A percentile compares a stretch with the other conserved stretches of the same genome.
Evolutionary conservation across 768 basidiomycete species (phyloP).

Genomic region (Leucocoprinus leucothites): DNA sequence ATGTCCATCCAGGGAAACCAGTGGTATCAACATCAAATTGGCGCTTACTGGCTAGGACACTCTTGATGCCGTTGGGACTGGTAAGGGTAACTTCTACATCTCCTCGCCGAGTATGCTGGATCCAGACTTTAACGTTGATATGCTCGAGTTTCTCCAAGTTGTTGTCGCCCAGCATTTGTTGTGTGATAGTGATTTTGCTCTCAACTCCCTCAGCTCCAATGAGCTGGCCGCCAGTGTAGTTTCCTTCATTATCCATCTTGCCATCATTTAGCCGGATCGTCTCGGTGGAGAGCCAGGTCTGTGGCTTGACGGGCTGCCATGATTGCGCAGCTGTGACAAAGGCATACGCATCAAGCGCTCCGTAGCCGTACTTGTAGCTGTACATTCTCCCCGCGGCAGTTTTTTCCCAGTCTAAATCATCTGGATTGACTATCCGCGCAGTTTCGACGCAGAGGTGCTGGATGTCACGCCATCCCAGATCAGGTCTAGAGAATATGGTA

Average conservation of each 20-base stretch:
- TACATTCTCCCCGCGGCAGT: constrained; percentile 65
- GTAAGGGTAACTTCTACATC: constrained; percentile 90
- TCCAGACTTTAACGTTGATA: constrained; percentile 90
- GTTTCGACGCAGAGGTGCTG: constrained; percentile 85
- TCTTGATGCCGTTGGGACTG: constrained; percentile 84
- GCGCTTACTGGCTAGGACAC: constrained; percentile 76
- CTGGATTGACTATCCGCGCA: constrained; percentile 74
- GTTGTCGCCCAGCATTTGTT: constrained; percentile 59
- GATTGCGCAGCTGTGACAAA: constrained; percentile 78
- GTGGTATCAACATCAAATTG: constrained; percentile 55
- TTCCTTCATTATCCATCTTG: constrained; percentile 48
- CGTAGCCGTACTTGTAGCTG: constrained; percentile 95
- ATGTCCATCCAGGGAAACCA: constrained; percentile 95
- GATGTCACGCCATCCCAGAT: constrained; percentile 94
- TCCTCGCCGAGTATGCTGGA: constrained; percentile 80
- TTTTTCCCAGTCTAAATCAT: constrained; percentile 92
- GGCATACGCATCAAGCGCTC: constrained; percentile 77
- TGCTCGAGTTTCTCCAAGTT: constrained; percentile 93
- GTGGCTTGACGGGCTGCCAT: constrained; percentile 91
- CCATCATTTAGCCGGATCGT: constrained; percentile 65
- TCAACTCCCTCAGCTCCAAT: constrained; percentile 65
- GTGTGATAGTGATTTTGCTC: constrained; percentile 63
- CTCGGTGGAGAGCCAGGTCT: constrained; percentile 82
- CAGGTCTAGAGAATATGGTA: constrained; percentile 53
- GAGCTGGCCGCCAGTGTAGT: constrained; percentile 59